Percentiles rank a stretch among this genome's conserved stretches.
Conservation (phyloP, 257 asterid genomes). For the Apocynum venetum region DNA sequence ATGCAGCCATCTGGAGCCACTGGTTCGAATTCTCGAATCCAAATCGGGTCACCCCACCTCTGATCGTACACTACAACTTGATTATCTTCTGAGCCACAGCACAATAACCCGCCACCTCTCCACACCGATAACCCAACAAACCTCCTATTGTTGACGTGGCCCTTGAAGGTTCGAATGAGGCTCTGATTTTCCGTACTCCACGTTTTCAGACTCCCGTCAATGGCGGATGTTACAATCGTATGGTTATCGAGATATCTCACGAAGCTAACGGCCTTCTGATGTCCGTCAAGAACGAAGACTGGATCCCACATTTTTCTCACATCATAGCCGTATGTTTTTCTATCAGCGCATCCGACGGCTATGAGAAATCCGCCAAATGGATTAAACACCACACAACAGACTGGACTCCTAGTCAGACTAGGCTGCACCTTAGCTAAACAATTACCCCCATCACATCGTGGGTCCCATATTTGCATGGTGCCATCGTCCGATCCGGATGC, state of each 20-base stretch:
- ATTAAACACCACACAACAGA: slow-evolving; percentile 76
- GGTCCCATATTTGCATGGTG: slow-evolving; percentile 89
- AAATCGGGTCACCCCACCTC: slow-evolving; percentile 81
- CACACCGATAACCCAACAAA: slow-evolving; percentile 85
- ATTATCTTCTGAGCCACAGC: slow-evolving; percentile 86
- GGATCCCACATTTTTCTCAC: slow-evolving; percentile 48
- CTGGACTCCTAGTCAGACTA: slow-evolving; percentile 41
- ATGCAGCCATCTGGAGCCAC: slow-evolving; percentile 2
- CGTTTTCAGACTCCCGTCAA: slow-evolving; percentile 72
- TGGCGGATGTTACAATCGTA: slow-evolving; percentile 55
- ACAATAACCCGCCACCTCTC: slow-evolving; percentile 63
- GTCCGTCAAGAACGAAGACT: slow-evolving; percentile 53
- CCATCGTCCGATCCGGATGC: slow-evolving; percentile 97
- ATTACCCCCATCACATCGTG: slow-evolving; percentile 47
- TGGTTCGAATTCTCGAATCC: slow-evolving; percentile 52
- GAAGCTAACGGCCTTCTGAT: slow-evolving; percentile 62
- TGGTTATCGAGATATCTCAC: slow-evolving; percentile 42
- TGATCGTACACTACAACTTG: slow-evolving; percentile 72
- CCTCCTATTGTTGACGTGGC: slow-evolving; percentile 65
- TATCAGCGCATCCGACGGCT: slow-evolving; percentile 72
- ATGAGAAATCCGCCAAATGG: slow-evolving; percentile 48
- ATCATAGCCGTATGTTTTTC: slow-evolving; percentile 62
- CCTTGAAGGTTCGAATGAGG: slow-evolving; percentile 48
- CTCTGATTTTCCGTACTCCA: slow-evolving; percentile 46
- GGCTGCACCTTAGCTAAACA: slow-evolving; percentile 48